Evolutionary conservation across 1,284 basidiomycete species (phyloP).

Genomic region (Bjerkandera adusta): DNA sequence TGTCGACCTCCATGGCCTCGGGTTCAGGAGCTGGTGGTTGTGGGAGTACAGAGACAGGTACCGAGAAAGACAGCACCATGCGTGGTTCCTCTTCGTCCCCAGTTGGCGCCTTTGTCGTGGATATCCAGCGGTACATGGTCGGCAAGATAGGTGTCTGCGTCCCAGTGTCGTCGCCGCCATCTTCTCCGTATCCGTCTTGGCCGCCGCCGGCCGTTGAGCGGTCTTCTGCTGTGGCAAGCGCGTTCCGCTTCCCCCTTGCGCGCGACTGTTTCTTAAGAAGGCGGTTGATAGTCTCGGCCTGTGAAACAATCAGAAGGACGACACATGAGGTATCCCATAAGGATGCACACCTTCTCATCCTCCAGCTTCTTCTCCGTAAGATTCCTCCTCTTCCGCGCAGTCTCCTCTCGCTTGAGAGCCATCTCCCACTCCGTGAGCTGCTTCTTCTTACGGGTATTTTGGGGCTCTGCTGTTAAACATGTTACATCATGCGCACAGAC

Average conservation of each 20-base stretch:
- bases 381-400: conserved; percentile 81
- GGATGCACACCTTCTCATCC: conserved; percentile 52
- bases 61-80: conserved; percentile 49
- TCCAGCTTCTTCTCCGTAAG: conserved; percentile 88
- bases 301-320: conserved; percentile 8
- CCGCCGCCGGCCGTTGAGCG: conserved; percentile 34
- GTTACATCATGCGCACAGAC: conserved; percentile 3
- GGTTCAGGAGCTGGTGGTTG: not conserved
- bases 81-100: conserved; percentile 22
- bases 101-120: conserved; percentile 36
- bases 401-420: conserved; percentile 81
- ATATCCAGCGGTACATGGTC: conserved; percentile 64
- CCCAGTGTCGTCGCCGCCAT: conserved; percentile 21
- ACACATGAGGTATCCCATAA: not conserved
- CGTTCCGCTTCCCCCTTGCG: conserved; percentile 62
- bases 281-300: conserved; percentile 89
- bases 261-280: conserved; percentile 86
- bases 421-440: conserved; percentile 82
- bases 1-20: conserved; percentile 22
- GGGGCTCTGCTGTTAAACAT: conserved; percentile 38
- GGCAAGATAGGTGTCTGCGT: conserved; percentile 30
- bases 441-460: conserved; percentile 63
- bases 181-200: conserved; percentile 32
- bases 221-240: conserved; percentile 46
- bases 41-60: conserved; percentile 43